Evolutionary conservation across 192 early-diverging fungal genomes (phyloP), one percentile per base, ranked within the genome.

Genomic region (Glomus cerebriforme): DNA sequence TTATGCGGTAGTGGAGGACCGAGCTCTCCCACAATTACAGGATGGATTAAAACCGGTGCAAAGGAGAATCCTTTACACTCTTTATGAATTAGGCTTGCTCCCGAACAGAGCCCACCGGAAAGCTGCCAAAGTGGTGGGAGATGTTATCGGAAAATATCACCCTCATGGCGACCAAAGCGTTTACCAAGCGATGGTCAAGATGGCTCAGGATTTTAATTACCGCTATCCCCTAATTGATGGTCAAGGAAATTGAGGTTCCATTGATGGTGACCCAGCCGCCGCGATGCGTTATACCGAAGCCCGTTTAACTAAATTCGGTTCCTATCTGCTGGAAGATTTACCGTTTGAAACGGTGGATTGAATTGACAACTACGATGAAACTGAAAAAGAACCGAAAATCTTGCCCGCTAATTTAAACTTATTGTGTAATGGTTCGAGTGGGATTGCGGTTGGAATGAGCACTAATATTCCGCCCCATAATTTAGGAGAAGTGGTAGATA

Each of bases 181-280:
- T 69, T 69, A 69, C 31, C 67, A 69, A 32, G 67, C 67, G 17
- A 69, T 69, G 67, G 67, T 69, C 1, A 69, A 69, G 27, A 69
- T 69, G 67, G 26, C 67, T 12, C 67, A 69, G 2, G 67, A 69
- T 3, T 69, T 69, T 22, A 29, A 69, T 69, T 69, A 69, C 27
- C 67, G 67, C 19, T 69, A 69, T 69, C 67, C 67, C 2, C 34
- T 69, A 0, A 22, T 69, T 69, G 67, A 69, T 31, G 67, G 67
- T 15, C 67, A 69, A 69, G 67, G 67, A 27, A 69, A 69, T 17
- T 69, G 67, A 69, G 67, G 67, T 31, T 69, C 67, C 0, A 29
- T 69, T 6, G 67, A 69, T 69, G 67, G 67, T 17, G 67, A 69
- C 3, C 31, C 67, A 15, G 67, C 67, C 0, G 67, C 67, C 3